These are phyloP conservation scores for Thermothielavioides terrestris DNA, from an alignment of 495 filamentous ascomycete species.

Conservation along the genomic window DNA sequence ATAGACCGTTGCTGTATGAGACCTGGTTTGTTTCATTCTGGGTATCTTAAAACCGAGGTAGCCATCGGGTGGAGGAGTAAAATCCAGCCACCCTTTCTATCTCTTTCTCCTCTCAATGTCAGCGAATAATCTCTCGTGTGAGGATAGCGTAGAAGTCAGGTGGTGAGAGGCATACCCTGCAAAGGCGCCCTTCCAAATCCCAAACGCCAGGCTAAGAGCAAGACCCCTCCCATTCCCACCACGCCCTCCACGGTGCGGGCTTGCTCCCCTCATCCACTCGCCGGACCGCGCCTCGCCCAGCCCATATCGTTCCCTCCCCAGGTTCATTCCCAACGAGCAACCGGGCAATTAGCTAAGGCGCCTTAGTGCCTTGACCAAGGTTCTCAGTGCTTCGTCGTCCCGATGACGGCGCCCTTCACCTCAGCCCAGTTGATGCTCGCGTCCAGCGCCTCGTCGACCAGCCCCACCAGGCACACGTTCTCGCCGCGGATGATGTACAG, in stretches of 20 bases:
- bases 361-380: background rate
- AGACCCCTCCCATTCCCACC: background rate
- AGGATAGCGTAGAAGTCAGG: background rate
- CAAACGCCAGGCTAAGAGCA: background rate
- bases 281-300: background rate
- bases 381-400: constrained; percentile 60
- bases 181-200: constrained; percentile 1
- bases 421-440: constrained; percentile 80
- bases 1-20: background rate
- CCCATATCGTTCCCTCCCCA: background rate
- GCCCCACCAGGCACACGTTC: constrained; percentile 83
- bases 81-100: background rate
- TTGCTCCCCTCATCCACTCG: too few relatives aligned
- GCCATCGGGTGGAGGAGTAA: background rate
- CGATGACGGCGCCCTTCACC: constrained; percentile 78
- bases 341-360: too few relatives aligned
- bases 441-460: constrained; percentile 84
- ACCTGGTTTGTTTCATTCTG: constrained; percentile 6
- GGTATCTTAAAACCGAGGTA: constrained; percentile 18
- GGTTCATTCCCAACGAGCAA: too few relatives aligned
- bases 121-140: constrained; percentile 4
- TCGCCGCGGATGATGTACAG: constrained; percentile 90
- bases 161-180: constrained; percentile 18
- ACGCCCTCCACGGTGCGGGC: too few relatives aligned
- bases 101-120: constrained; percentile 11